Percentiles rank a stretch among this genome's conserved stretches.
phyloP scores from a whole-genome alignment of 2,329 filamentous ascomycete genomes.

The Colletotrichum truncatum region DNA sequence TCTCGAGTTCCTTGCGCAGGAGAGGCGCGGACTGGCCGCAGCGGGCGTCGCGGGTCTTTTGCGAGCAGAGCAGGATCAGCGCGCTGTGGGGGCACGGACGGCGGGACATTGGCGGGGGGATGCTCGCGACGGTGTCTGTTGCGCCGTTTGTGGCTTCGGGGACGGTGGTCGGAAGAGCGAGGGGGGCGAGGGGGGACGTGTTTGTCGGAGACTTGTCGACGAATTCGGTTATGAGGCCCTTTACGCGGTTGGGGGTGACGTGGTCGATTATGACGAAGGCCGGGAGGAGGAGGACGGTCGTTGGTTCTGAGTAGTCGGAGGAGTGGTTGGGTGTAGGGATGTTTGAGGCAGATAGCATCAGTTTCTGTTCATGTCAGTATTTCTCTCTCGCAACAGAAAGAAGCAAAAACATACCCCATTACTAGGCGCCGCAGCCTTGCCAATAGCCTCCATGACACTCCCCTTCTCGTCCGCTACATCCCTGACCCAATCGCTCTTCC shows the following conservation, averaged over 20 bases:
- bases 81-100: slow-evolving; percentile 83
- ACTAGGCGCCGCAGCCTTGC: slow-evolving; percentile 62
- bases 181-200: slow-evolving; percentile 64
- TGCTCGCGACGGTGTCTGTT: slow-evolving; percentile 27
- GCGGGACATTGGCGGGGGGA: slow-evolving; percentile 45
- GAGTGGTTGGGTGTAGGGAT: slow-evolving; percentile 80
- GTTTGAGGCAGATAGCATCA: slow-evolving; percentile 93
- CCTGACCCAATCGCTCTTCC: slow-evolving; percentile 92
- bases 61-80: slow-evolving; percentile 92
- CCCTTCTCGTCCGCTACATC: slow-evolving; percentile 90
- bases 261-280: slow-evolving; percentile 86
- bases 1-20: slow-evolving; percentile 86
- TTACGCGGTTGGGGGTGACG: slow-evolving; percentile 79
- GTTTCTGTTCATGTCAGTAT: slow-evolving; percentile 60
- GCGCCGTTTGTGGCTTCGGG: slow-evolving; percentile 36
- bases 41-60: slow-evolving; percentile 91
- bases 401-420: slow-evolving; percentile 69
- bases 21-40: slow-evolving; percentile 95
- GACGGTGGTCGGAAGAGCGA: slow-evolving; percentile 47
- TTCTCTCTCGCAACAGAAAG: neutral
- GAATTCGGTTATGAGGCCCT: slow-evolving; percentile 75
- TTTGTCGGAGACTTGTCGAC: slow-evolving; percentile 80
- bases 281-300: slow-evolving; percentile 84
- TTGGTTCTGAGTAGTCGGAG: slow-evolving; percentile 72
- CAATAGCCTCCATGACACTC: slow-evolving; percentile 83